These are phyloP conservation scores for Kalanchoe fedtschenkoi DNA, from an alignment of 164 flowering plant species.

Conservation along the genomic window DNA sequence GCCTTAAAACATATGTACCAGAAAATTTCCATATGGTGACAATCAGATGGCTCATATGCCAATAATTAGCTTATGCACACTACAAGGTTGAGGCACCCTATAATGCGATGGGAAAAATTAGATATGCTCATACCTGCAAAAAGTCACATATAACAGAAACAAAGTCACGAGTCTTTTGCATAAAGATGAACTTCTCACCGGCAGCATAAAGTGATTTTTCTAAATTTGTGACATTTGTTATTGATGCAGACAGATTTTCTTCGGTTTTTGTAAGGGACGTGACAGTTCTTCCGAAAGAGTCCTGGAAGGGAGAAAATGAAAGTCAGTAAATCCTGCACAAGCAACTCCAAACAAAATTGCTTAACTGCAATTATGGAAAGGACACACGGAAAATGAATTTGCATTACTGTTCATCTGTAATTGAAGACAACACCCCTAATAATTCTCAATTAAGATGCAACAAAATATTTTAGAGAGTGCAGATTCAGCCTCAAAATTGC, in stretches of 20 bases:
- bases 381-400: not conserved
- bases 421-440: no score
- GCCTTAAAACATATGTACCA: not conserved
- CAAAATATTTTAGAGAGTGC: no score
- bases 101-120: slow-evolving; percentile 21
- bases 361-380: not conserved
- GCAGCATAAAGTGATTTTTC: slow-evolving; percentile 70
- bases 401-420: no score
- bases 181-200: slow-evolving; percentile 86
- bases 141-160: slow-evolving; percentile 85
- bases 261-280: slow-evolving; percentile 41
- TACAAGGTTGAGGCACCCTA: not conserved
- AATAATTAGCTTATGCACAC: not conserved
- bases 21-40: not conserved
- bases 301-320: slow-evolving; percentile 30
- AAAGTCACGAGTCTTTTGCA: slow-evolving; percentile 95
- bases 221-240: slow-evolving; percentile 44
- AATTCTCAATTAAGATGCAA: no score
- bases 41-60: not conserved
- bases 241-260: slow-evolving; percentile 62
- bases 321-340: not conserved
- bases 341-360: not conserved
- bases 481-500: no score
- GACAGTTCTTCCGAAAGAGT: slow-evolving; percentile 54
- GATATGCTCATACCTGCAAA: slow-evolving; percentile 68